These are phyloP conservation scores for Fusarium sp. DNA, from an alignment of 2,329 filamentous ascomycete species.

Conservation along the genomic window DNA sequence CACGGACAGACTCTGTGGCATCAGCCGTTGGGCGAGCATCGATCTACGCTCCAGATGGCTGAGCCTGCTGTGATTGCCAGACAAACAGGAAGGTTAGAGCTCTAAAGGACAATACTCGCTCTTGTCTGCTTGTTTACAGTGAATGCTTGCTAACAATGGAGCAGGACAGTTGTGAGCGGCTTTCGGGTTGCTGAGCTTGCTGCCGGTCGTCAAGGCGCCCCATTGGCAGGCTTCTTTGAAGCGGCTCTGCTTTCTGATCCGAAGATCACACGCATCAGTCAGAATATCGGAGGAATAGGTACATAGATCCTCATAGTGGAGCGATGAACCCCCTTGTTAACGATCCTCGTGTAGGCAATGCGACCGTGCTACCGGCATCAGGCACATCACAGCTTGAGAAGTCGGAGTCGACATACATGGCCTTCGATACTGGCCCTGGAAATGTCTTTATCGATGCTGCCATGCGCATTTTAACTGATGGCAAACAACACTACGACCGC, in stretches of 20 bases:
- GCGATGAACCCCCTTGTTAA: neutral
- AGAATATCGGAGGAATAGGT: slow-evolving; percentile 32
- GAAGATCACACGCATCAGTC: slow-evolving; percentile 45
- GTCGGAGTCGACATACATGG: neutral
- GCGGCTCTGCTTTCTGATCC: slow-evolving; percentile 57
- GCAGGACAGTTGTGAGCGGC: slow-evolving; percentile 52
- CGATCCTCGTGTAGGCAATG: neutral
- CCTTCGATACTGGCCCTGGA: slow-evolving; percentile 54
- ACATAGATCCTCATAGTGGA: neutral
- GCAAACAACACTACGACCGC: slow-evolving; percentile 58
- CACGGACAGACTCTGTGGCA: slow-evolving; percentile 1
- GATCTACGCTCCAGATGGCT: neutral
- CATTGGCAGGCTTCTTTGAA: slow-evolving; percentile 62
- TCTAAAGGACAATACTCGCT: no score
- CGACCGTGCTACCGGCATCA: neutral
- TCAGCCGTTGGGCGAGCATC: neutral
- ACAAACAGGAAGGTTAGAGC: neutral
- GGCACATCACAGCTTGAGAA: slow-evolving; percentile 3
- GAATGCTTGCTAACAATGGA: neutral
- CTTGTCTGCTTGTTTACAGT: no score
- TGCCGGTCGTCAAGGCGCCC: slow-evolving; percentile 57
- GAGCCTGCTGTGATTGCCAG: neutral
- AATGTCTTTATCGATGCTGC: slow-evolving; percentile 45
- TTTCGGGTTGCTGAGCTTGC: slow-evolving; percentile 60
- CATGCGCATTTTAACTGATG: slow-evolving; percentile 46